phyloP scores from a whole-genome alignment of 192 early-diverging fungal genomes.

The Backusella morwellensis region DNA sequence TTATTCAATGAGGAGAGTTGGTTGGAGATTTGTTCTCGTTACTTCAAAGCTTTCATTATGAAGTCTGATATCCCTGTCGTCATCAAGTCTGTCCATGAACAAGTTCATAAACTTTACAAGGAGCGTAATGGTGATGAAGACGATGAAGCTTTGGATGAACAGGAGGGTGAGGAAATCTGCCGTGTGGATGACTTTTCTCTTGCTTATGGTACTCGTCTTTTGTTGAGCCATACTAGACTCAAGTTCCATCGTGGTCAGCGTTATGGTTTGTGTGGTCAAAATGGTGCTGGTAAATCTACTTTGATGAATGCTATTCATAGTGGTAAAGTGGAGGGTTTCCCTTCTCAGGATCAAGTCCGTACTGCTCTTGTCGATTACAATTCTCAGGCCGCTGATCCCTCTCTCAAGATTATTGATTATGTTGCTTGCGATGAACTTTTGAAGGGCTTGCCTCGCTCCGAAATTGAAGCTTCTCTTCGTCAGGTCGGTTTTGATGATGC shows the following conservation, averaged over 20 bases:
- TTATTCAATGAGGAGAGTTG: slow-evolving; percentile 57
- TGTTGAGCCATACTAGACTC: slow-evolving; percentile 63
- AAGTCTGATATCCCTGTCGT: slow-evolving; percentile 42
- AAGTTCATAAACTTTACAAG: slow-evolving; percentile 29
- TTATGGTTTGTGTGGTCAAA: slow-evolving; percentile 80
- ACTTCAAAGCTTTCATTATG: slow-evolving; percentile 55
- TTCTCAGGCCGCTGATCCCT: slow-evolving; percentile 64
- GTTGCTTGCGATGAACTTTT: slow-evolving; percentile 49
- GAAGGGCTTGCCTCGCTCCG: slow-evolving; percentile 42
- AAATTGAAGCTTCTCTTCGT: slow-evolving; percentile 46
- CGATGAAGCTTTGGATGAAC: slow-evolving; percentile 40
- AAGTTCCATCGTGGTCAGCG: slow-evolving; percentile 70
- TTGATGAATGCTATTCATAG: slow-evolving; percentile 78
- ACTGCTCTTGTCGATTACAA: slow-evolving; percentile 78
- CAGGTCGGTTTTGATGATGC: slow-evolving; percentile 64
- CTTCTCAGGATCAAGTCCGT: slow-evolving; percentile 63
- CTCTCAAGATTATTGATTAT: slow-evolving; percentile 61
- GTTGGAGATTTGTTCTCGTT: slow-evolving; percentile 52
- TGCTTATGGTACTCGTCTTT: slow-evolving; percentile 76
- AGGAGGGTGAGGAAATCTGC: slow-evolving; percentile 51
- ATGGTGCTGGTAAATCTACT: slow-evolving; percentile 82
- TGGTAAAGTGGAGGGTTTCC: slow-evolving; percentile 78
- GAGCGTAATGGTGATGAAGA: slow-evolving; percentile 39
- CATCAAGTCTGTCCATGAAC: slow-evolving; percentile 33
- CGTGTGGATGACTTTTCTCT: slow-evolving; percentile 74